Evolutionary conservation across 2,329 filamentous ascomycete species (phyloP).

Genomic region (Aspergillus novofumigatus): DNA sequence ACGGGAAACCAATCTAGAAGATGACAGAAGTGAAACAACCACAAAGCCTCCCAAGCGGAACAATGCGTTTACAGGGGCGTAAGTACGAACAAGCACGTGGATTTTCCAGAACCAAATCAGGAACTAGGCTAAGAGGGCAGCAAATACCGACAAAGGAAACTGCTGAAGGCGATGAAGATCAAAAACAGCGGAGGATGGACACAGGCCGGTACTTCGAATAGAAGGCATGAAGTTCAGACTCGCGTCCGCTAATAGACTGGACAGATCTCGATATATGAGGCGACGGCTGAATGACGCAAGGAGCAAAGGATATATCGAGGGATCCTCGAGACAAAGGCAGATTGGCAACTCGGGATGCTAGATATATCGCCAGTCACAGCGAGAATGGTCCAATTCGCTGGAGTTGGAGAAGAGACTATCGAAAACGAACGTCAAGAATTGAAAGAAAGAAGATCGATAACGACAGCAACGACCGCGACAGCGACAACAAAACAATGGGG

Average conservation of each 20-base stretch:
- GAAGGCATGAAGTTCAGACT: conserved; percentile 21
- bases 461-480: conserved; percentile 4
- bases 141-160: conserved; percentile 9
- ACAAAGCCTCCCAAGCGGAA: conserved; percentile 30
- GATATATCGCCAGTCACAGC: not conserved
- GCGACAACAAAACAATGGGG: conserved; percentile 10
- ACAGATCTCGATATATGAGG: not conserved
- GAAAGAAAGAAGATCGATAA: not conserved
- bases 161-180: conserved; percentile 5
- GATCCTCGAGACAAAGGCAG: not conserved
- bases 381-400: not conserved
- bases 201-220: conserved; percentile 10
- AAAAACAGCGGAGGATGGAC: conserved; percentile 12
- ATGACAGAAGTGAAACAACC: conserved; percentile 19
- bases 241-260: conserved; percentile 7
- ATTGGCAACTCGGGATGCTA: not conserved
- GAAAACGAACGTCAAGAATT: not conserved
- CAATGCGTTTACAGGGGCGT: conserved; percentile 23
- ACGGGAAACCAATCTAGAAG: conserved; percentile 10
- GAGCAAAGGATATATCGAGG: not conserved
- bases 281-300: conserved; percentile 3
- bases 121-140: conserved; percentile 13
- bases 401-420: not conserved
- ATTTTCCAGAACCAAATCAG: conserved; percentile 14
- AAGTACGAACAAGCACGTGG: conserved; percentile 22